Evolutionary conservation across 2,329 filamentous ascomycete species (phyloP), one percentile per base, ranked within the genome.

Genomic region (Cylindrodendrum hubeiense): DNA sequence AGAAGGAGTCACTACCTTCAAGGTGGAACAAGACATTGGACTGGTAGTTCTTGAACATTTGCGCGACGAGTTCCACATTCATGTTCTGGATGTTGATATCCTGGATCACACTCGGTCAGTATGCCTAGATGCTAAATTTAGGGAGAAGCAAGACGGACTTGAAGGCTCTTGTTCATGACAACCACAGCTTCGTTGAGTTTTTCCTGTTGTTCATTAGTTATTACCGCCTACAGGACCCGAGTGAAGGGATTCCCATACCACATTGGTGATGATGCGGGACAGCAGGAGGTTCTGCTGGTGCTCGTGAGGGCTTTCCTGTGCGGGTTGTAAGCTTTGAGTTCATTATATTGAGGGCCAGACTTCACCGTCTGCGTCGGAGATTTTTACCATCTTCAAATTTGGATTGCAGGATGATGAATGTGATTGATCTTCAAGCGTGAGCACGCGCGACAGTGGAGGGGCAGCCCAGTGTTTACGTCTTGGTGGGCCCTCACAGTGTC

Each of bases 1-100:
- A 21, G 2, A 13, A 19, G 34, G 17, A 26, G 44, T 39, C 54
- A 78, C 71, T 84, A 97, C 96, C 96, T 90, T 98, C 96, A 6
- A 99, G 86, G 75, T 99, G 96, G 79, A 99, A 98, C 6, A 98
- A 84, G 15, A 98, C 95, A 74, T 98, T 99, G 12, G 94, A 97
- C 79, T 98, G 95, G 79, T 99, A 99, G 82, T 98, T 99, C 84
- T 98, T 98, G 86, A 98, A 99, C 96, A 99, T 99, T 78, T 98
- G 95, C 1, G 95, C 95, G 5, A 98, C 96, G 3, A 98, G 87
- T 82, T 98, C 96, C 37, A 98, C 94, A 77, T 99, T 97, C 94
- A 98, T 98, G 79, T 98, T 99, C 76, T 97, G 93, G 60, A 98
- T 91, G 77, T 98, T 98, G 86, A 98, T 98, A 72, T 98, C 95